These are phyloP conservation scores for Gamsiella multidivaricata DNA, from an alignment of 192 early-diverging fungal species.

Conservation along the genomic window DNA sequence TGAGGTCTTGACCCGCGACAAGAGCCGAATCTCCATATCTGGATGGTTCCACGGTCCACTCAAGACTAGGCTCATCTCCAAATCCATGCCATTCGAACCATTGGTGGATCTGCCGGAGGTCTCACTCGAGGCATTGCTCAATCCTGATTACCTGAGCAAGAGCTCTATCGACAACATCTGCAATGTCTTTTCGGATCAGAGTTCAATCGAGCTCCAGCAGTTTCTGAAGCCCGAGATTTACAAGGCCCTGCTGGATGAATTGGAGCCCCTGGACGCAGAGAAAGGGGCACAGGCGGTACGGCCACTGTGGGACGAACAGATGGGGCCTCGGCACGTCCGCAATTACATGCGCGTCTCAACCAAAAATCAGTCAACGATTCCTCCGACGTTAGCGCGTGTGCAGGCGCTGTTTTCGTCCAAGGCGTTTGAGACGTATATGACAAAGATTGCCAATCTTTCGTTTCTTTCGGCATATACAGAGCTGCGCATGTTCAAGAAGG, in stretches of 20 bases:
- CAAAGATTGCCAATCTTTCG: constrained; percentile 29
- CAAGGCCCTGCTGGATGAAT: constrained; percentile 31
- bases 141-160: constrained; percentile 57
- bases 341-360: constrained; percentile 56
- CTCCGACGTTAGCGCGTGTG: constrained; percentile 12
- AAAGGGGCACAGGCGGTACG: constrained; percentile 22
- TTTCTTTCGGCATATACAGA: constrained; percentile 29
- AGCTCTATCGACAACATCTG: constrained; percentile 49
- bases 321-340: constrained; percentile 62
- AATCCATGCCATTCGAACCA: constrained; percentile 27
- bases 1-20: constrained; percentile 51
- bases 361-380: constrained; percentile 8
- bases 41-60: constrained; percentile 76
- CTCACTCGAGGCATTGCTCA: constrained; percentile 57
- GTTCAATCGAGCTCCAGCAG: constrained; percentile 53
- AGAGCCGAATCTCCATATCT: constrained; percentile 69
- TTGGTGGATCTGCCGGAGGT: neutral
- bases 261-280: constrained; percentile 22
- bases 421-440: constrained; percentile 44
- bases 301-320: constrained; percentile 31
- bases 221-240: constrained; percentile 55
- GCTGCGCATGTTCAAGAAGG: constrained; percentile 61
- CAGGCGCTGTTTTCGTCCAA: constrained; percentile 48
- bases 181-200: constrained; percentile 57
- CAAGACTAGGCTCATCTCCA: constrained; percentile 49